A percentile compares a stretch with the other conserved stretches of the same genome.
phyloP scores from a whole-genome alignment of 2,329 filamentous ascomycete species.

The Fusarium keratoplasticum region DNA sequence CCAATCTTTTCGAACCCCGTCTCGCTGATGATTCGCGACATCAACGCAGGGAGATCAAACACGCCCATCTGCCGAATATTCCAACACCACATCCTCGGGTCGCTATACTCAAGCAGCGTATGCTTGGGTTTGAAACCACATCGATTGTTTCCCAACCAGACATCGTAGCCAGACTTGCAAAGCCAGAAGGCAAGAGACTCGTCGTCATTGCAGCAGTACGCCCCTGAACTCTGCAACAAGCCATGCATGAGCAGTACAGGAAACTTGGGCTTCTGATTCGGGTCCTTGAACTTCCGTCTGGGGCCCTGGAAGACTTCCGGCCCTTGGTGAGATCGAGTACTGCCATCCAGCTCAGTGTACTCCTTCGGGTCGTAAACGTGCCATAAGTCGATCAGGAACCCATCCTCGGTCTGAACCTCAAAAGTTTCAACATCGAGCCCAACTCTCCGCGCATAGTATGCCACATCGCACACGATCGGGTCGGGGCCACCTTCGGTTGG shows the following conservation, averaged over 20 bases:
- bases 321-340: slow-evolving; percentile 63
- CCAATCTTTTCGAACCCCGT: slow-evolving; percentile 87
- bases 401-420: slow-evolving; percentile 91
- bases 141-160: slow-evolving; percentile 95
- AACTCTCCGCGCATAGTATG: slow-evolving; percentile 88
- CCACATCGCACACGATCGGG: slow-evolving; percentile 80
- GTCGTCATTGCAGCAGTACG: slow-evolving; percentile 91
- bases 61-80: slow-evolving; percentile 95
- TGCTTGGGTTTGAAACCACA: slow-evolving; percentile 88
- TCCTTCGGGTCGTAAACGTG: slow-evolving; percentile 89
- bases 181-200: slow-evolving; percentile 91
- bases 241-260: slow-evolving; percentile 91
- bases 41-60: slow-evolving; percentile 85
- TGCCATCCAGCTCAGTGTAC: slow-evolving; percentile 65
- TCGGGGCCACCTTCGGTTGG: slow-evolving; percentile 86
- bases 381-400: slow-evolving; percentile 89
- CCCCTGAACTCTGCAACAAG: slow-evolving; percentile 86
- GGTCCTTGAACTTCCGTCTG: slow-evolving; percentile 51
- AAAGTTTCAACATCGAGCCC: slow-evolving; percentile 88
- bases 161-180: slow-evolving; percentile 91
- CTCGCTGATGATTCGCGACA: slow-evolving; percentile 81
- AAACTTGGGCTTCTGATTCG: slow-evolving; percentile 68
- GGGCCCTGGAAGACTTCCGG: slow-evolving; percentile 70
- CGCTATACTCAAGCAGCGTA: slow-evolving; percentile 73
- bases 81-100: slow-evolving; percentile 97